Evolutionary conservation across 371 early-diverging fungal genomes (phyloP).

Genomic region (Lichtheimia hyalospora): DNA sequence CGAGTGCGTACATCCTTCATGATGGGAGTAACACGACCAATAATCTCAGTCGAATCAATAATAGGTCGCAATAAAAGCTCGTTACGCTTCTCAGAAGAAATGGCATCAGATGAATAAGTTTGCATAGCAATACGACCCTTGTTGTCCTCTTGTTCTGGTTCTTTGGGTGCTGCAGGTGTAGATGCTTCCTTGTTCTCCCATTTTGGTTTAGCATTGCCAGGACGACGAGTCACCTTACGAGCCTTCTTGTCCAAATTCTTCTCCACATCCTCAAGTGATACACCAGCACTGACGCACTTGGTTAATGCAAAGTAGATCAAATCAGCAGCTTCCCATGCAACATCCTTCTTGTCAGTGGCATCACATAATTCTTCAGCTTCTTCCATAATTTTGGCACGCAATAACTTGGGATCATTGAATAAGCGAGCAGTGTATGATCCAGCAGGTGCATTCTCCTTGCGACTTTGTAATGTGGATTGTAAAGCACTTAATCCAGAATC

Average conservation of each 20-base stretch:
- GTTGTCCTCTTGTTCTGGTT: constrained; percentile 15
- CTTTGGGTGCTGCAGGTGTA: constrained; percentile 14
- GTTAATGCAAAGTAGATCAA: constrained; percentile 93
- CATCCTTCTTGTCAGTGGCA: constrained; percentile 72
- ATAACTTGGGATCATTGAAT: constrained; percentile 79
- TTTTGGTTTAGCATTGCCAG: constrained; percentile 93
- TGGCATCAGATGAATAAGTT: constrained; percentile 47
- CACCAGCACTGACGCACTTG: constrained; percentile 83
- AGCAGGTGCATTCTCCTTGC: constrained; percentile 73
- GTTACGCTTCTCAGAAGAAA: constrained; percentile 46
- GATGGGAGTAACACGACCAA: constrained; percentile 87
- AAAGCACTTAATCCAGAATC: constrained; percentile 76
- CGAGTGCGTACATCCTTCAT: constrained; percentile 76
- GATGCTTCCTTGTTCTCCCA: constrained; percentile 34
- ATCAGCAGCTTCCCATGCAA: constrained; percentile 97
- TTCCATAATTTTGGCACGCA: constrained; percentile 93
- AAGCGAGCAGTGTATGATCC: constrained; percentile 93
- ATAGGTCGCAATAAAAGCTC: constrained; percentile 89
- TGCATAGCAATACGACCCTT: constrained; percentile 65
- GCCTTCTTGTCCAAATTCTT: constrained; percentile 80
- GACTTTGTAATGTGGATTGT: constrained; percentile 60
- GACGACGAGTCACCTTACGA: constrained; percentile 85
- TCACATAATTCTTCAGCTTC: constrained; percentile 94
- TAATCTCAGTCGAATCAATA: constrained; percentile 84
- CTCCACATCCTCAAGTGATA: constrained; percentile 85